Conservation (phyloP, 2,329 filamentous ascomycete species). For the Colletotrichum eremochloae region DNA sequence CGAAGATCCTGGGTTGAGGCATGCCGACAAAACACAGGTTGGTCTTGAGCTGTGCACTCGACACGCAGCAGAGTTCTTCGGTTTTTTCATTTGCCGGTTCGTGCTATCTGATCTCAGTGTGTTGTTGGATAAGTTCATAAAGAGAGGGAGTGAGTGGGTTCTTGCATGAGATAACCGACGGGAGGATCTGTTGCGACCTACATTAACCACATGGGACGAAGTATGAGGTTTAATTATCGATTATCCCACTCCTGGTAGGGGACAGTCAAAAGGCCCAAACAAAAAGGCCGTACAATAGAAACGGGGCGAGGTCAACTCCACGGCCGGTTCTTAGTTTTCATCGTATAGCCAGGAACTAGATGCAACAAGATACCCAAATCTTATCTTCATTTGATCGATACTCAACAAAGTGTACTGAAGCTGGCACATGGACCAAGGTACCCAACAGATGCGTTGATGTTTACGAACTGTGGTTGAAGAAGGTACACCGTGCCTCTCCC, state of each 20-base stretch:
- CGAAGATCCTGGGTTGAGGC: slow-evolving; percentile 91
- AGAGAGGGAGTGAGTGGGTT: slow-evolving; percentile 97
- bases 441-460: neutral
- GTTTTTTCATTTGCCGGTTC: slow-evolving; percentile 95
- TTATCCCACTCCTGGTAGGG: neutral
- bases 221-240: neutral
- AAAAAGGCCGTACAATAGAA: neutral
- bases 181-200: neutral
- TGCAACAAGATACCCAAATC: neutral
- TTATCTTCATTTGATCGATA: neutral
- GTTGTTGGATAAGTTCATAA: slow-evolving; percentile 96
- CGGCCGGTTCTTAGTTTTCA: neutral
- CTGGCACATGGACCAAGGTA: neutral
- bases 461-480: neutral
- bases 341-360: neutral
- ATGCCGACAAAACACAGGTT: slow-evolving; percentile 93
- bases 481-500: neutral
- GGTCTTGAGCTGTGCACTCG: slow-evolving; percentile 93
- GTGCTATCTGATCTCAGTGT: slow-evolving; percentile 87
- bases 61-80: slow-evolving; percentile 97
- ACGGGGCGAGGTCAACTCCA: neutral
- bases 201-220: neutral
- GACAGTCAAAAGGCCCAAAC: neutral
- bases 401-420: neutral
- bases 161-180: slow-evolving; percentile 50